Evolutionary conservation across 768 basidiomycete species (phyloP), one percentile per base, ranked within the genome.

Genomic region (Calvatia gigantea): DNA sequence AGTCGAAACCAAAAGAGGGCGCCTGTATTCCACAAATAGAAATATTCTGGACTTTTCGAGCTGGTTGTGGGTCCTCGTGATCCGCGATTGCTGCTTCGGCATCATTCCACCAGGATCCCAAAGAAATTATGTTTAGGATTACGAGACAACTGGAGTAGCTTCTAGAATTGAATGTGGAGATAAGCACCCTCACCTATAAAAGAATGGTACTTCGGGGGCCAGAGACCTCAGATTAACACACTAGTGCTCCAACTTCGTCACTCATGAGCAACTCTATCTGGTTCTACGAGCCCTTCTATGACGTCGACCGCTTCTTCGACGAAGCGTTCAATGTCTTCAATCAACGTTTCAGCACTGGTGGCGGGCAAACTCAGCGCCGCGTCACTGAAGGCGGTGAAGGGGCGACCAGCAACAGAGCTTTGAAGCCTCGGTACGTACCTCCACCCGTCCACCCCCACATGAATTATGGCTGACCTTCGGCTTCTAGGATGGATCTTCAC

Each of bases 401-500:
- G 7, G n/a, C n/a, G n/a, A 21, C 21, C 51, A 53, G 41, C 32
- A 31, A 58, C 44, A 55, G 62, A 23, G 31, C 57, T 54, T 47
- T 64, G 12, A 66, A 63, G 49, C 65, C 66, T 50, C 56, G 64
- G 66, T 64, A 56, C 15, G 55, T 38, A 35, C 2, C 50, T 25
- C 25, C 7, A 14, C 7, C 27, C n/a, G n/a, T 12, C 35, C 4
- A 14, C 8, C 6, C 37, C 15, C 27, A n/a, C 19, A 12, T 35
- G 33, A 17, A 45, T 23, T 7, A 41, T 15, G 19, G 19, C 38
- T 19, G 14, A 23, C 29, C 3, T 31, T 9, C 15, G n/a, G 23
- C 7, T 42, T 7, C n/a, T 23, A 72, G 83, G 58, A 76, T 83
- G 70, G 75, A 84, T 58, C 51, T 84, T 2, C 69, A 76, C 49